Conservation (phyloP, 2,329 filamentous ascomycete genomes). For the Triangularia verruculosa region DNA sequence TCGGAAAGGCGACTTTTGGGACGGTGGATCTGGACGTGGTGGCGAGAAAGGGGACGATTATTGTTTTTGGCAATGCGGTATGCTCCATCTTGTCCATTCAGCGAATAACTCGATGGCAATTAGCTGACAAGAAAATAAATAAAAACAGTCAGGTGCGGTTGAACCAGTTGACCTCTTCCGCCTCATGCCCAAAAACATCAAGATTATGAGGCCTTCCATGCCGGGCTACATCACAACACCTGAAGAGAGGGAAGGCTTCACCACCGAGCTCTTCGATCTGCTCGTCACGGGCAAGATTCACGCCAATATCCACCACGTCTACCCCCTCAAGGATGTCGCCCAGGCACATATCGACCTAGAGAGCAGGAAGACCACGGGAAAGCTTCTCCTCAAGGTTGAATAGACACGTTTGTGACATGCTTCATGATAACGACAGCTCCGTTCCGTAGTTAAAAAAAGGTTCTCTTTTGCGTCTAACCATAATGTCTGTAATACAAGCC, state of each 20-base stretch:
- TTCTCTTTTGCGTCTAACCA: neutral
- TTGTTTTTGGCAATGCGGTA: slow-evolving; percentile 77
- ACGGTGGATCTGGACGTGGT: slow-evolving; percentile 65
- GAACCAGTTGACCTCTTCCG: slow-evolving; percentile 59
- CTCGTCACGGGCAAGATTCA: slow-evolving; percentile 68
- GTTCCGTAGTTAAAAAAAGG: neutral
- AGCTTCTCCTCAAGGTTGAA: slow-evolving; percentile 59
- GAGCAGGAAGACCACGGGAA: slow-evolving; percentile 78
- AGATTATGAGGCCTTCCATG: slow-evolving; percentile 71
- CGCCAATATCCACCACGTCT: slow-evolving; percentile 71
- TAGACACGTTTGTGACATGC: no score
- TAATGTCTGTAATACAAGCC: neutral
- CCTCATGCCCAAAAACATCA: slow-evolving; percentile 71
- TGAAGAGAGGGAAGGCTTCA: slow-evolving; percentile 69
- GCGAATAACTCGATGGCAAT: no score
- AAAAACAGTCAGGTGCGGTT: slow-evolving; percentile 62
- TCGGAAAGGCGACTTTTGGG: slow-evolving; percentile 84
- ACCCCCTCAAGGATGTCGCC: slow-evolving; percentile 69
- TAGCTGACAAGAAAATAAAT: neutral
- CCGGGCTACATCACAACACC: slow-evolving; percentile 67
- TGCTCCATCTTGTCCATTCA: slow-evolving; percentile 34
- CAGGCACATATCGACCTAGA: slow-evolving; percentile 76
- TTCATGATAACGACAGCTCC: neutral
- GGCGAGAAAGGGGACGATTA: slow-evolving; percentile 71
- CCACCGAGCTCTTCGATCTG: slow-evolving; percentile 69